A percentile compares a stretch with the other conserved stretches of the same genome.
Evolutionary conservation across 129 eudicot species (phyloP).

Genomic region (Lonicera japonica): DNA sequence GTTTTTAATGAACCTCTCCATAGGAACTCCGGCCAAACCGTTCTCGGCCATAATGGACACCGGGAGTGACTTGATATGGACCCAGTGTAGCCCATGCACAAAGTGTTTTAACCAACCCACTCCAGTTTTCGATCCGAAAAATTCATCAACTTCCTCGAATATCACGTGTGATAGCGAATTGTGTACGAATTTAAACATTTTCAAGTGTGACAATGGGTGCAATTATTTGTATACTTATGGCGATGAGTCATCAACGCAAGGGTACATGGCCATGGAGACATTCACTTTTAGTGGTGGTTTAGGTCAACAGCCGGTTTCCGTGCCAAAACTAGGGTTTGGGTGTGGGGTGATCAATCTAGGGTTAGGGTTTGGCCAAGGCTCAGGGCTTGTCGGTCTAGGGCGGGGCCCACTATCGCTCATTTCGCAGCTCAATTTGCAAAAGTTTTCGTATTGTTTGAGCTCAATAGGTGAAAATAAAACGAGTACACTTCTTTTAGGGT

Average conservation of each 20-base stretch:
- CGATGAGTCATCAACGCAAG: constrained; percentile 24
- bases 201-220: constrained; percentile 21
- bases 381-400: constrained; percentile 37
- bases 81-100: constrained; percentile 29
- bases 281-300: constrained; percentile 15
- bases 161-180: constrained; percentile 14
- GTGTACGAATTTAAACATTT: constrained; percentile 11
- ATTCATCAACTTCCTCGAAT: constrained; percentile 6
- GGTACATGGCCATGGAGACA: constrained; percentile 18
- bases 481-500: constrained; percentile 26
- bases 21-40: constrained; percentile 21
- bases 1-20: constrained; percentile 22
- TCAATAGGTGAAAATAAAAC: constrained; percentile 15
- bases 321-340: constrained; percentile 22
- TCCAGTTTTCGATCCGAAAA: constrained; percentile 24
- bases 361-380: constrained; percentile 17
- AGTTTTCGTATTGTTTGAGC: constrained; percentile 31
- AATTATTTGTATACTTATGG: constrained; percentile 19
- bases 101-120: constrained; percentile 26
- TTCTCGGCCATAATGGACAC: constrained; percentile 29
- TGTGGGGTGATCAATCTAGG: constrained; percentile 23
- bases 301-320: neutral
- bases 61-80: constrained; percentile 31
- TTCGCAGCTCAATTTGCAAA: constrained; percentile 20
- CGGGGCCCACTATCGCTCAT: constrained; percentile 33